phyloP scores from a whole-genome alignment of 2,329 filamentous ascomycete species.

The Colletotrichum trifolii region DNA sequence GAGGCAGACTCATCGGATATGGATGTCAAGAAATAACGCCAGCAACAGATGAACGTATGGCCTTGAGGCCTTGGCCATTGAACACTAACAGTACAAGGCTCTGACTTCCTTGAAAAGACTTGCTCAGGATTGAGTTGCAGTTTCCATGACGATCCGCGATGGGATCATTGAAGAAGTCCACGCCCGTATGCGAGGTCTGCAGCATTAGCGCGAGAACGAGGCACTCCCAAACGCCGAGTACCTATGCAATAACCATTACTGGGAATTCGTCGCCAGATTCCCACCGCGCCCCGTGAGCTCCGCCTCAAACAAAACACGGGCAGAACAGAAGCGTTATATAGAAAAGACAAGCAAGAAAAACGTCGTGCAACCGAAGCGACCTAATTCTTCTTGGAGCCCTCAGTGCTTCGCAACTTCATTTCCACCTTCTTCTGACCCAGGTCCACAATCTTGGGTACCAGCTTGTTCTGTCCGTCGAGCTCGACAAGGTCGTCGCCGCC shows the following conservation, averaged over 20 bases:
- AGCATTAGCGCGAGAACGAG: slow-evolving; percentile 10
- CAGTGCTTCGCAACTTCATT: slow-evolving; percentile 59
- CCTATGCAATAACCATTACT: slow-evolving; percentile 31
- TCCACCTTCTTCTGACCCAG: slow-evolving; percentile 76
- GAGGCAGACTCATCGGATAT: no score
- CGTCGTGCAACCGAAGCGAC: neutral
- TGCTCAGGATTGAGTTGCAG: slow-evolving; percentile 3
- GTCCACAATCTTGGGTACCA: slow-evolving; percentile 77
- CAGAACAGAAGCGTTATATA: slow-evolving; percentile 8
- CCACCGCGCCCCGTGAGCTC: slow-evolving; percentile 18
- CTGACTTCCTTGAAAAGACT: slow-evolving; percentile 6
- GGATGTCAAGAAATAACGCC: no score
- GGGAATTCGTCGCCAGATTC: slow-evolving; percentile 18
- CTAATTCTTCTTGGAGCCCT: slow-evolving; percentile 27
- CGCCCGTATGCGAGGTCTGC: neutral
- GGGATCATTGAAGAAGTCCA: no score
- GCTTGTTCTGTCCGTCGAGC: slow-evolving; percentile 72
- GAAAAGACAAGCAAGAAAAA: neutral
- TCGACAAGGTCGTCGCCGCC: slow-evolving; percentile 87
- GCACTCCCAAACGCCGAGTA: slow-evolving; percentile 33
- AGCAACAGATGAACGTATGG: no score
- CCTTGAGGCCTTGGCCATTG: no score
- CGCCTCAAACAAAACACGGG: slow-evolving; percentile 3
- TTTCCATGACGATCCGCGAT: neutral
- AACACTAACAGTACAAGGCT: slow-evolving; percentile 23